Evolutionary conservation across 139 green algal genomes (phyloP), one percentile per base, ranked within the genome.

Genomic region (Chlamydomonas incerta): DNA sequence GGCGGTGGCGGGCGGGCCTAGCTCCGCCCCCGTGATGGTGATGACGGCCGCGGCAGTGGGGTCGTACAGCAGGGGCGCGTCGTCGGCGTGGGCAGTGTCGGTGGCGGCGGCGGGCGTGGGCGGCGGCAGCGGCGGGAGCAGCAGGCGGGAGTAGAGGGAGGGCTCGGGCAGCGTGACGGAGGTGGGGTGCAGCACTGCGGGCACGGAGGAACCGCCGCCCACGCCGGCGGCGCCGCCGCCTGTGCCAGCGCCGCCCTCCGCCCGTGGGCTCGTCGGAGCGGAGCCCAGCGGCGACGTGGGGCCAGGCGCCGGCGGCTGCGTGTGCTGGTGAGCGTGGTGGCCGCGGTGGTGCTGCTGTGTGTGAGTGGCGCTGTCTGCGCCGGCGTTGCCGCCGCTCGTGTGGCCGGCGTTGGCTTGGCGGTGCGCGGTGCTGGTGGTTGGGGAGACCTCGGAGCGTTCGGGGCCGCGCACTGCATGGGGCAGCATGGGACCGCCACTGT

Each of bases 101-200:
- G 35, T 55, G 18, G 21, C 35, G 21, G 35, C 24, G 69, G 28
- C 47, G 20, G 15, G 55, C 23, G 34, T 20, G 18, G 62, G 60
- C 63, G 29, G 41, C n/a, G 63, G 47, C 46, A 83, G 62, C 31
- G 77, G 63, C n/a, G 77, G 77, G 41, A 83, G 77, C n/a, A 74
- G 46, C 46, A 74, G 77, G 29, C 50, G 65, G 63, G 77, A 83
- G 76, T 83, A 83, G 28, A 83, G 62, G 28, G 76, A 83, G 28
- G 76, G 76, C 63, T 83, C 76, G 2, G 62, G 76, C 4, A 62
- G 15, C 18, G 37, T 63, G 76, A 34, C 23, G 37, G 62, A 24
- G 60, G 29, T 60, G 62, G 76, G 76, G 60, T 83, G 76, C 0
- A 65, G 34, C 35, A n/a, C 47, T 29, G 62, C 17, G 62, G 10